Base-by-base conservation (phyloP, 176 grass and related monocot species). In the Hyparrhenia diplandra region DNA sequence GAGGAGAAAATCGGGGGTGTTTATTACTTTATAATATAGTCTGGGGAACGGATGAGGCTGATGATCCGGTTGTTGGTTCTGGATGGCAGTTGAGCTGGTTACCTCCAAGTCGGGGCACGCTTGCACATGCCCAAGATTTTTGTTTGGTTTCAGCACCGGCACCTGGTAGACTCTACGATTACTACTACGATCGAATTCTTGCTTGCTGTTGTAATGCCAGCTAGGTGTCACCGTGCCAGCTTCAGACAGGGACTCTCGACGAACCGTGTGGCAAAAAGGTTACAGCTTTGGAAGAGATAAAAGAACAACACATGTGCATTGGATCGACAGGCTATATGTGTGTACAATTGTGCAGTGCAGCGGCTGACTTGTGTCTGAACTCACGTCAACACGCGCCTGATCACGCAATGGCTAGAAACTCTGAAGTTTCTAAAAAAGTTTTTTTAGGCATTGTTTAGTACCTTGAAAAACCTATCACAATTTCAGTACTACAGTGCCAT, bases 251-350 rank as follows among this genome's bases (percentile, higher is more conserved):
- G n/a, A n/a, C n/a, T n/a, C n/a, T 78, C 76, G 30, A 54, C 0
- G 47, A 35, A 35, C 69, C 51, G 2, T n/a, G 21, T 51, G 11
- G 16, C 16, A 59, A 24, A 59, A 65, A 6, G 25, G 12, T 64
- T 6, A 42, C 73, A 64, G 35, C 75, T 47, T 21, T 72, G 69
- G 35, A 74, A 24, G n/a, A 51, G 3, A 40, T 10, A 54, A 54
- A 28, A 54, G 71, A 89, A 81, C 61, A 62, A 10, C 65, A 63
- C 83, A 85, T 40, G 54, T 72, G 83, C 66, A 39, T 51, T 78
- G 66, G 30, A 72, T 70, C 30, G 2, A 30, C 14, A 60, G 39
- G n/a, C n/a, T n/a, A n/a, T n/a, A n/a, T n/a, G n/a, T n/a, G n/a
- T n/a, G n/a, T n/a, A n/a, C n/a, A n/a, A n/a, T n/a, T n/a, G n/a